Evolutionary conservation across 2,329 filamentous ascomycete genomes (phyloP), one percentile per base, ranked within the genome.

Genomic region (Lomentospora prolificans): DNA sequence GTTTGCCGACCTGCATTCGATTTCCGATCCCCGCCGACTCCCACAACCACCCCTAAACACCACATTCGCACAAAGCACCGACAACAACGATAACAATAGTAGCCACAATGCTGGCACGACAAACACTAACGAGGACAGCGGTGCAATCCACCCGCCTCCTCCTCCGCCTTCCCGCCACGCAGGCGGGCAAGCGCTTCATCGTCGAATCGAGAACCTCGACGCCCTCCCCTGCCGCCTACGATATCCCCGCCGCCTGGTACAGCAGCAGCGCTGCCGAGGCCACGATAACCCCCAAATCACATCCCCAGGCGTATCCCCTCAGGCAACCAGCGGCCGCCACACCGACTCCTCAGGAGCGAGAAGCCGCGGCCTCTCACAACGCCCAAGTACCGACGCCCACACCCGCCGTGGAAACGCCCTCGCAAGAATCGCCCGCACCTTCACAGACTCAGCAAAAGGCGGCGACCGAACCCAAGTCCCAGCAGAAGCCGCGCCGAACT

Each of bases 41-140:
- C 36, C 36, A 41, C 36, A 33, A 33, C 30, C 30, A 33, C 36
- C 36, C n/a, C 36, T 17, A 41, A 14, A 41, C n/a, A n/a, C n/a
- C n/a, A n/a, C n/a, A n/a, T n/a, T n/a, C n/a, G n/a, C n/a, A n/a
- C n/a, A n/a, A n/a, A n/a, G n/a, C n/a, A n/a, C n/a, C n/a, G n/a
- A n/a, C n/a, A n/a, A n/a, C n/a, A n/a, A n/a, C n/a, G n/a, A n/a
- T n/a, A n/a, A n/a, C n/a, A n/a, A n/a, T n/a, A n/a, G n/a, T n/a
- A n/a, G n/a, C n/a, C n/a, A n/a, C n/a, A n/a, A 55, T 55, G 53
- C 28, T 55, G n/a, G 53, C 53, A 9, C 44, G 53, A 50, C 53
- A 55, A 19, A 50, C 41, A 1, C 17, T 50, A 14, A 22, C 36
- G 4, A 19, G 22, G 25, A 50, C 53, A 41, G 39, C 17, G 17